A percentile compares a stretch with the other conserved stretches of the same genome.
phyloP scores from a whole-genome alignment of 805 yeast species.

The Lachancea meyersii region DNA sequence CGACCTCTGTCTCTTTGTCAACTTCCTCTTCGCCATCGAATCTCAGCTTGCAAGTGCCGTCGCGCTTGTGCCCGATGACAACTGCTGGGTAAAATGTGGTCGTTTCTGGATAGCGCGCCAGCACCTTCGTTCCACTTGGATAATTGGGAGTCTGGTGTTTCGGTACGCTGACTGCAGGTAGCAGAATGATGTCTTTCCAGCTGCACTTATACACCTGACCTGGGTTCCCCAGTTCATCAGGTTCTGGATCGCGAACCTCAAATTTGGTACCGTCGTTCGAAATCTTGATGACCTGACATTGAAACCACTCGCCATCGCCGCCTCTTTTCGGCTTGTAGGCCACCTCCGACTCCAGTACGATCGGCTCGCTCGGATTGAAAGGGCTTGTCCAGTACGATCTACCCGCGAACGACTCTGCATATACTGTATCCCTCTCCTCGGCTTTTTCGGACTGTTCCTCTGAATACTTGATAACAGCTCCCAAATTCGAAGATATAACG shows the following conservation, averaged over 20 bases:
- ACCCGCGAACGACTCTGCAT: constrained; percentile 29
- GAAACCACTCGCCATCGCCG: constrained; percentile 90
- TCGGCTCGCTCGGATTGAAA: constrained; percentile 53
- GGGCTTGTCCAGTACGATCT: constrained; percentile 46
- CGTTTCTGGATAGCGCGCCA: constrained; percentile 95
- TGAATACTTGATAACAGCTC: constrained; percentile 34
- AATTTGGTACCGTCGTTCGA: constrained; percentile 67
- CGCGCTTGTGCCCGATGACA: constrained; percentile 69
- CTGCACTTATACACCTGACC: constrained; percentile 81
- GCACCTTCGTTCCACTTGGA: constrained; percentile 71
- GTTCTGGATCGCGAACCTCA: constrained; percentile 97
- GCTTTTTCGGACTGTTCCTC: constrained; percentile 3
- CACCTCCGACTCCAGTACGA: constrained; percentile 69
- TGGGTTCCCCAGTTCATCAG: constrained; percentile 85
- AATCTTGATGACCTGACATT: constrained; percentile 79
- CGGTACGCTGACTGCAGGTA: constrained; percentile 50
- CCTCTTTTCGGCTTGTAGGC: constrained; percentile 73
- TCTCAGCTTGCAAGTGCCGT: constrained; percentile 68
- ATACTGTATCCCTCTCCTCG: constrained; percentile 6
- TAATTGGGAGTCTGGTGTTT: constrained; percentile 37
- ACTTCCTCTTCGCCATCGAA: constrained; percentile 98
- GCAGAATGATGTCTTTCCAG: constrained; percentile 69
- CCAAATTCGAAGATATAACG: constrained; percentile 42
- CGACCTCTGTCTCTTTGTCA: constrained; percentile 91
- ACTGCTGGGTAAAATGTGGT: constrained; percentile 95